phyloP scores from a whole-genome alignment of 148 eudicot genomes.

The Camellia granthamiana region DNA sequence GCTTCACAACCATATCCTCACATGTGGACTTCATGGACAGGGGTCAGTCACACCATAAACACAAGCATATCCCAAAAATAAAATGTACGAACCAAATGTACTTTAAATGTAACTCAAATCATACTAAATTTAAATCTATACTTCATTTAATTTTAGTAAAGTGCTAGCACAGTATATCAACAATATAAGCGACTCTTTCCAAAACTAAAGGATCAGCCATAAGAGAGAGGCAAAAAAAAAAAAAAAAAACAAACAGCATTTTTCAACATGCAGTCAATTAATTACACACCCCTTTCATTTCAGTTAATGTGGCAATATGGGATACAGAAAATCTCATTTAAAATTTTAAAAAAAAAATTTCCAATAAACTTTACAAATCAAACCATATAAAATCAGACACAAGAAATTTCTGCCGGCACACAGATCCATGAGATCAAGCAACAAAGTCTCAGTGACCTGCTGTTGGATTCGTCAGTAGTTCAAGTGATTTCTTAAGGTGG shows the following conservation, averaged over 20 bases:
- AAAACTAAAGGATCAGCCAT: too few relatives aligned
- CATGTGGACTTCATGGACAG: too few relatives aligned
- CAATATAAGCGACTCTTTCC: too few relatives aligned
- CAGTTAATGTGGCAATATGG: not conserved
- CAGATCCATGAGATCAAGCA: constrained; percentile 9
- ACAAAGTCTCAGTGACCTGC: constrained; percentile 52
- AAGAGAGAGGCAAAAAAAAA: too few relatives aligned
- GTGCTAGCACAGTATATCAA: too few relatives aligned
- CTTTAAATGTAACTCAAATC: too few relatives aligned
- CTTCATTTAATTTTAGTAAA: too few relatives aligned
- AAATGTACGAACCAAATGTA: too few relatives aligned
- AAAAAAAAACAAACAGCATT: not conserved
- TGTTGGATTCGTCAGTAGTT: constrained; percentile 81
- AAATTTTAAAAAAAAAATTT: not conserved
- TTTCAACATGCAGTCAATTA: not conserved
- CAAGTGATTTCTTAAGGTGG: constrained; percentile 80
- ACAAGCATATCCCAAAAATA: too few relatives aligned
- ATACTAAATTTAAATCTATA: too few relatives aligned
- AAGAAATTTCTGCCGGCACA: not conserved
- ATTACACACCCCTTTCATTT: not conserved
- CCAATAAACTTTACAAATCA: constrained; percentile 21
- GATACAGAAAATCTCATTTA: not conserved
- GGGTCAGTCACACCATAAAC: too few relatives aligned
- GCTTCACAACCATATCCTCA: too few relatives aligned
- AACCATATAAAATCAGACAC: not conserved